Percentiles rank a stretch among this genome's conserved stretches.
These are phyloP conservation scores for Candida awuae DNA, from an alignment of 805 yeast species.

Conservation along the genomic window DNA sequence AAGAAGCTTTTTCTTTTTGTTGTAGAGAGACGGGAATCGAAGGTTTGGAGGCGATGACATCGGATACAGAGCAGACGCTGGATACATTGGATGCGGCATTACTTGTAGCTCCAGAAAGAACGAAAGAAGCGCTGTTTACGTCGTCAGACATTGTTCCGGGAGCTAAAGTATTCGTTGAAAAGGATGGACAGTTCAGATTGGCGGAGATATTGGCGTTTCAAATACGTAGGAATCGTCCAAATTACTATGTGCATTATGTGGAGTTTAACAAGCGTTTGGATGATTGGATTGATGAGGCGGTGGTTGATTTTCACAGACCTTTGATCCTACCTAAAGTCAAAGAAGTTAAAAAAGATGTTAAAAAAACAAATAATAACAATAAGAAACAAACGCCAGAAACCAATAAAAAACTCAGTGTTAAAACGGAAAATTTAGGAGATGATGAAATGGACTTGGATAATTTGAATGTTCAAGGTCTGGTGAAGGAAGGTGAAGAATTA, in stretches of 20 bases:
- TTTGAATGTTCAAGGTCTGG: slow-evolving; percentile 74
- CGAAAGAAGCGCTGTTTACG: slow-evolving; percentile 22
- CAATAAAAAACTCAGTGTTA: slow-evolving; percentile 5
- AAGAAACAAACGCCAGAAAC: slow-evolving; percentile 16
- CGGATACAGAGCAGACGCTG: slow-evolving; percentile 24
- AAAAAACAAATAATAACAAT: slow-evolving; percentile 32
- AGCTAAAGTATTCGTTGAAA: slow-evolving; percentile 71
- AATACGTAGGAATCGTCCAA: slow-evolving; percentile 64
- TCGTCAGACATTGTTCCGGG: slow-evolving; percentile 57
- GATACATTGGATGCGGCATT: slow-evolving; percentile 25
- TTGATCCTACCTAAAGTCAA: slow-evolving; percentile 64
- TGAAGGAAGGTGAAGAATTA: slow-evolving; percentile 57
- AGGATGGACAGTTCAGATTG: slow-evolving; percentile 69
- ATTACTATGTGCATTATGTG: slow-evolving; percentile 87
- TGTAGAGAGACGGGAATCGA: too few species aligned
- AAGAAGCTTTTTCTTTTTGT: neutral
- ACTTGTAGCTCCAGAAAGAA: slow-evolving; percentile 27
- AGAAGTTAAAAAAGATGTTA: slow-evolving; percentile 36
- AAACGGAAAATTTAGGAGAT: slow-evolving; percentile 22
- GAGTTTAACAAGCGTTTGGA: slow-evolving; percentile 94
- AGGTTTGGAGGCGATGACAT: too few species aligned
- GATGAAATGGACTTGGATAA: slow-evolving; percentile 82
- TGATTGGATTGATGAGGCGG: slow-evolving; percentile 77
- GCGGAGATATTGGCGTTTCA: slow-evolving; percentile 84
- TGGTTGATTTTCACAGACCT: slow-evolving; percentile 66